phyloP scores from a whole-genome alignment of 2,329 filamentous ascomycete species.

The Metarhizium guizhouense region DNA sequence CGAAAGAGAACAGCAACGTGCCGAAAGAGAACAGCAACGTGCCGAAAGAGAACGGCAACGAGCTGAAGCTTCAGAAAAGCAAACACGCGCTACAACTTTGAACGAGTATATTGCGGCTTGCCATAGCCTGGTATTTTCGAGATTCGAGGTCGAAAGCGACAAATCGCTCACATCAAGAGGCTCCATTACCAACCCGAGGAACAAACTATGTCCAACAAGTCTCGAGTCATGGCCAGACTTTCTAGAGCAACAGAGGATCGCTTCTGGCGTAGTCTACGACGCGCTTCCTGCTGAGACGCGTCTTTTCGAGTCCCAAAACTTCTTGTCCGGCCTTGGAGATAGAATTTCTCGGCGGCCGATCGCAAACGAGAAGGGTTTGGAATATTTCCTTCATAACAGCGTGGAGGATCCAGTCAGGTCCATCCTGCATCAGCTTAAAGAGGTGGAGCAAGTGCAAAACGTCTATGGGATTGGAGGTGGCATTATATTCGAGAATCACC shows the following conservation, averaged over 20 bases:
- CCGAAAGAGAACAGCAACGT: background rate
- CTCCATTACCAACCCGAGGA: conserved; percentile 18
- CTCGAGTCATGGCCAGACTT: conserved; percentile 17
- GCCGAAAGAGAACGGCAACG: background rate
- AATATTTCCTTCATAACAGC: conserved; percentile 2
- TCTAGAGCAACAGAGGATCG: conserved; percentile 3
- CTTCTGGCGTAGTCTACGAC: background rate
- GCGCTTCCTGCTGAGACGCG: background rate
- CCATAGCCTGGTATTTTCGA: conserved; percentile 17
- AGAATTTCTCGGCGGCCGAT: background rate
- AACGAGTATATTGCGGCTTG: conserved; percentile 22
- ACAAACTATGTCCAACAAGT: conserved; percentile 19
- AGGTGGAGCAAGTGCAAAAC: background rate
- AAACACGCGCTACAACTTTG: conserved; percentile 16
- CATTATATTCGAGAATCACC: conserved; percentile 4
- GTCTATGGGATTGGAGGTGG: conserved; percentile 1
- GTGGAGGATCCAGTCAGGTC: conserved; percentile 2
- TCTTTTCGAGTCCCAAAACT: background rate
- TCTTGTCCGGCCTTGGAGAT: background rate
- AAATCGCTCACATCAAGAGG: conserved; percentile 16
- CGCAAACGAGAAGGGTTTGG: conserved; percentile 3
- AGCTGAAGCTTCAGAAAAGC: conserved; percentile 8
- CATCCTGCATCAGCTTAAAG: conserved; percentile 2
- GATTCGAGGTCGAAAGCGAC: conserved; percentile 17
- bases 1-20: conserved; percentile 15